phyloP scores from a whole-genome alignment of 2,329 filamentous ascomycete genomes.

The Geosmithia putterillii region DNA sequence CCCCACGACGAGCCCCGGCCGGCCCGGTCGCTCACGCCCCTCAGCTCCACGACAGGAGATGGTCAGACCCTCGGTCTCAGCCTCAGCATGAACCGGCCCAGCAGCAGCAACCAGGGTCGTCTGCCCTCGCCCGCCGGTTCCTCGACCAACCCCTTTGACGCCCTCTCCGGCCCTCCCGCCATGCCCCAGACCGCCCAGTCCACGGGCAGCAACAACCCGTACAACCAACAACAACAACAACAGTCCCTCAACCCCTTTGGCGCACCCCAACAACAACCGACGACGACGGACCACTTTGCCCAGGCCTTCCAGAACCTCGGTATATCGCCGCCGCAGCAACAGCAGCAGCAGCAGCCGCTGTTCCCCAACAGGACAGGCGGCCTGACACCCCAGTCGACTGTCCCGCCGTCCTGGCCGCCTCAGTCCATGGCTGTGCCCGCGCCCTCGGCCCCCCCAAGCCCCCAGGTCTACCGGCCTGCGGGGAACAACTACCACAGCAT shows the following conservation, averaged over 20 bases:
- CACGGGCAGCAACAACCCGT: constrained; percentile 48
- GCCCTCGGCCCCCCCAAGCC: constrained; percentile 26
- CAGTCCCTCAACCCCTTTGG: constrained; percentile 61
- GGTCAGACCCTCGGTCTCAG: constrained; percentile 18
- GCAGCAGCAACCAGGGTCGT: constrained; percentile 12
- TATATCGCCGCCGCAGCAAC: constrained; percentile 34
- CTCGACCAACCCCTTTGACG: constrained; percentile 59
- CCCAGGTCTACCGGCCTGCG: constrained; percentile 24
- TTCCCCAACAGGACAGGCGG: constrained; percentile 70
- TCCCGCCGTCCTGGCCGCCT: constrained; percentile 24
- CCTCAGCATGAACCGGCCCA: constrained; percentile 11
- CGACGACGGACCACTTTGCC: constrained; percentile 35
- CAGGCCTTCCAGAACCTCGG: constrained; percentile 68
- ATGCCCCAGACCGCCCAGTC: constrained; percentile 53
- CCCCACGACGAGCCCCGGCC: constrained; percentile 34
- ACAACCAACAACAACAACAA: constrained; percentile 13
- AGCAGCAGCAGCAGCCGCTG: constrained; percentile 31
- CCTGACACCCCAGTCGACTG: constrained; percentile 22
- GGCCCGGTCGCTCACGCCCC: constrained; percentile 42
- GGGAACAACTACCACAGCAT: constrained; percentile 27
- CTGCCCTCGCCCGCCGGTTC: constrained; percentile 27
- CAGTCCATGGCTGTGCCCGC: constrained; percentile 30
- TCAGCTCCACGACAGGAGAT: constrained; percentile 21
- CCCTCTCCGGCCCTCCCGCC: constrained; percentile 27
- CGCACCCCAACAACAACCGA: constrained; percentile 28